phyloP scores from a whole-genome alignment of 164 flowering plant genomes.

The Dillenia turbinata region DNA sequence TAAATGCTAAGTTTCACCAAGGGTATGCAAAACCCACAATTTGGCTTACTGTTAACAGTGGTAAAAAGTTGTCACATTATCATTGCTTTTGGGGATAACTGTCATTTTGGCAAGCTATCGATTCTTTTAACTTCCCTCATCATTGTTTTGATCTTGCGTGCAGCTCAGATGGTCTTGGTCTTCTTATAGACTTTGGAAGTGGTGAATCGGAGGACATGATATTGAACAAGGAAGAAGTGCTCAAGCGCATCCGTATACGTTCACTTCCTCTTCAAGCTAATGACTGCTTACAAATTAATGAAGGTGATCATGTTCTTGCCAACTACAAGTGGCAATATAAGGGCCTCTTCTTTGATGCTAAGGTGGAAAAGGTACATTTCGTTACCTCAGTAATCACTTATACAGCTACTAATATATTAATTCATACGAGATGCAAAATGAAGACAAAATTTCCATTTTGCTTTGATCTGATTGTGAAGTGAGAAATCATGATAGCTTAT shows the following conservation, averaged over 20 bases:
- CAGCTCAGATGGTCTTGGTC: constrained; percentile 22
- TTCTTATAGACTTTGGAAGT: constrained; percentile 29
- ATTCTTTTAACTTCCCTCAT: too few species aligned
- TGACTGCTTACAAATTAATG: constrained; percentile 27
- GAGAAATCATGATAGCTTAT: too few species aligned
- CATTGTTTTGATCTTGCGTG: neutral
- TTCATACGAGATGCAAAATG: too few species aligned
- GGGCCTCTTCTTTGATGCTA: constrained; percentile 34
- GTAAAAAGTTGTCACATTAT: too few species aligned
- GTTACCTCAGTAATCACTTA: neutral
- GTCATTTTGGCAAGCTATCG: too few species aligned
- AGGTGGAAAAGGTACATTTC: constrained; percentile 36
- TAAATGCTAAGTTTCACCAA: too few species aligned
- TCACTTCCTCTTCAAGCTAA: constrained; percentile 36
- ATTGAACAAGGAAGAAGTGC: constrained; percentile 21
- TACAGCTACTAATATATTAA: too few species aligned
- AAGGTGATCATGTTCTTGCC: constrained; percentile 39
- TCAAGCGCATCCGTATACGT: constrained; percentile 27
- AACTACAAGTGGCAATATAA: constrained; percentile 10
- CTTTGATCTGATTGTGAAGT: too few species aligned
- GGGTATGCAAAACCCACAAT: too few species aligned
- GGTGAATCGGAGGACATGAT: constrained; percentile 17
- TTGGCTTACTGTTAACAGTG: too few species aligned
- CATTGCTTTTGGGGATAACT: too few species aligned
- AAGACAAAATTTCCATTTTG: too few species aligned